phyloP scores from a whole-genome alignment of 768 basidiomycete species.

The Suillus placidus region DNA sequence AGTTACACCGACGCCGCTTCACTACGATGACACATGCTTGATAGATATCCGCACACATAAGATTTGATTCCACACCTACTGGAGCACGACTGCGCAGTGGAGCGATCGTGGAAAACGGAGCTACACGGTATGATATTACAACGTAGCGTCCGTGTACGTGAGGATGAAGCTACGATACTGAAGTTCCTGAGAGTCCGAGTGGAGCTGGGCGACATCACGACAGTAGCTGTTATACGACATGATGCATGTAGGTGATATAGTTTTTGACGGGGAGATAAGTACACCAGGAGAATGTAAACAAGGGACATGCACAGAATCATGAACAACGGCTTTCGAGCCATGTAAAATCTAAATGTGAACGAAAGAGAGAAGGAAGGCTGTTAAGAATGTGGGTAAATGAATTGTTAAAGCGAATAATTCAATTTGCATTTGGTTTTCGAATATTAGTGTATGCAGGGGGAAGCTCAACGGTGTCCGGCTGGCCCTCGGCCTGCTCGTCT shows the following conservation, averaged over 20 bases:
- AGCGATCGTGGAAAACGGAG: background rate
- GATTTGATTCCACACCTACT: background rate
- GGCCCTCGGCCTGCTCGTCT: slow-evolving; percentile 38
- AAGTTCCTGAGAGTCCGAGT: slow-evolving; percentile 9
- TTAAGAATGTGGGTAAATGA: background rate
- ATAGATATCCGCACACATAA: background rate
- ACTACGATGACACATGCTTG: background rate
- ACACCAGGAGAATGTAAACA: background rate
- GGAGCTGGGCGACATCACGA: background rate
- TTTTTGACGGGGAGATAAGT: background rate
- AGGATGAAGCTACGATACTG: background rate
- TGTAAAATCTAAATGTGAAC: background rate
- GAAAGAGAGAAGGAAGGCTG: background rate
- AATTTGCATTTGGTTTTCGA: slow-evolving; percentile 14
- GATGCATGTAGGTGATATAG: background rate
- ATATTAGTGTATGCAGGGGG: slow-evolving; percentile 83
- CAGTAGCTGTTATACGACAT: slow-evolving; percentile 5
- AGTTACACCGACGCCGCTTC: background rate
- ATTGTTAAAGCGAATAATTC: slow-evolving; percentile 1
- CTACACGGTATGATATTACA: background rate
- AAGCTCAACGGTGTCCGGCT: slow-evolving; percentile 75
- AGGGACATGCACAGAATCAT: background rate
- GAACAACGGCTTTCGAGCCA: background rate
- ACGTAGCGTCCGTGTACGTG: background rate
- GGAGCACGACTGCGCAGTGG: too few relatives aligned